phyloP scores from a whole-genome alignment of 352 stramenopile species.

The Pythium volutum region DNA sequence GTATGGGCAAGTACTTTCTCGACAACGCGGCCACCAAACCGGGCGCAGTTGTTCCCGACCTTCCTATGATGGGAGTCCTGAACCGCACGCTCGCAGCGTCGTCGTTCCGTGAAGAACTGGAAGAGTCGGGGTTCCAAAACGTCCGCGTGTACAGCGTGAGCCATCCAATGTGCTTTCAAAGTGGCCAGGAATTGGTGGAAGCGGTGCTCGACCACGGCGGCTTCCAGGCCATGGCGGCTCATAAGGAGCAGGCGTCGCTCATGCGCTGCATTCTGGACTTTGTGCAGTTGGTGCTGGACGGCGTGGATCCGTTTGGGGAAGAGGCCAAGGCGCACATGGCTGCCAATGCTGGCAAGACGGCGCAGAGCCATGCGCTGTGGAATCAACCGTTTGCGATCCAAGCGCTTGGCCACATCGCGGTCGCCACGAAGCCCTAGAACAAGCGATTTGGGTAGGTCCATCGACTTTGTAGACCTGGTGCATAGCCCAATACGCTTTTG shows the following conservation, averaged over 20 bases:
- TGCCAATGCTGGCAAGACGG: not conserved
- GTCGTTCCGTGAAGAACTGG: constrained; percentile 21
- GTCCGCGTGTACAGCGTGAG: constrained; percentile 6
- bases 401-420: constrained; percentile 4
- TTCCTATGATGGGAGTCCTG: not conserved
- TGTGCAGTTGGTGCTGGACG: constrained; percentile 13
- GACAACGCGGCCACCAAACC: constrained; percentile 4
- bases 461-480: no score
- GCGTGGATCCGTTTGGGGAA: constrained; percentile 9
- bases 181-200: constrained; percentile 14
- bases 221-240: not conserved
- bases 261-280: constrained; percentile 14
- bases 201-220: constrained; percentile 8
- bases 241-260: constrained; percentile 8
- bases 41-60: no score
- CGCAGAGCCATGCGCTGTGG: constrained; percentile 14
- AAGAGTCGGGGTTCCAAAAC: constrained; percentile 13
- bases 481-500: no score
- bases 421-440: constrained; percentile 16
- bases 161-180: constrained; percentile 18
- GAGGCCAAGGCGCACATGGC: not conserved
- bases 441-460: no score
- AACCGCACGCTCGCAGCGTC: constrained; percentile 12
- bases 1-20: constrained; percentile 5
- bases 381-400: constrained; percentile 4